Conservation (phyloP, 2,329 filamentous ascomycete genomes). For the Elsinoe ampelina region DNA sequence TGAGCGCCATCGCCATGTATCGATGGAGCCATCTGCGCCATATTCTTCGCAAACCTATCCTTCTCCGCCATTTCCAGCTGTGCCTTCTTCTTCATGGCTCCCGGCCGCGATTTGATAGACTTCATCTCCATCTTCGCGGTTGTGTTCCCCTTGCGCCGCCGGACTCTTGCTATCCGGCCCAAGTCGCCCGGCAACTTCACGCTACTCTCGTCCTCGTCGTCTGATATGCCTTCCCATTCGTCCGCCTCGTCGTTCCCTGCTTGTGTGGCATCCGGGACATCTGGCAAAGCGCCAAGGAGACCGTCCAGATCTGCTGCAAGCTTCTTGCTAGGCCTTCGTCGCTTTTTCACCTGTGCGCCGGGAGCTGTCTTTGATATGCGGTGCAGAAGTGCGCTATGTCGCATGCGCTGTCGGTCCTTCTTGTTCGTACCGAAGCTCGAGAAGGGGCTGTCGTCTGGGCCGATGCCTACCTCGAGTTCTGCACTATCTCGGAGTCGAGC, state of each 20-base stretch:
- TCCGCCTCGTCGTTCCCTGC: slow-evolving; percentile 36
- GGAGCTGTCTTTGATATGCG: slow-evolving; percentile 55
- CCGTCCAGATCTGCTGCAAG: slow-evolving; percentile 65
- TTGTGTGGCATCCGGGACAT: slow-evolving; percentile 35
- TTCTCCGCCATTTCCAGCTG: slow-evolving; percentile 70
- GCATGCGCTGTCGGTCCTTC: slow-evolving; percentile 72
- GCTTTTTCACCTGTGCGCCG: slow-evolving; percentile 47
- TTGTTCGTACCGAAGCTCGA: slow-evolving; percentile 62
- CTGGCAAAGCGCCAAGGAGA: slow-evolving; percentile 72
- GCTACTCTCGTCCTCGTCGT: slow-evolving; percentile 21
- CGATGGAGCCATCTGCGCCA: slow-evolving; percentile 57
- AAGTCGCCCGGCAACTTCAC: background rate
- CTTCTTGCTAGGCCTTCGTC: slow-evolving; percentile 64
- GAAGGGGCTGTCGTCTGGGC: slow-evolving; percentile 41
- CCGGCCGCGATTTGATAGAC: slow-evolving; percentile 64
- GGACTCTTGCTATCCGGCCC: slow-evolving; percentile 14
- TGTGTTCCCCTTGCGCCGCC: slow-evolving; percentile 22
- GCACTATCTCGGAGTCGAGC: background rate
- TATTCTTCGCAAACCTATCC: slow-evolving; percentile 71
- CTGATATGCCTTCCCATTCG: slow-evolving; percentile 28
- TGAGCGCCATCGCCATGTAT: slow-evolving; percentile 19
- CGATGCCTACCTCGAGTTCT: background rate
- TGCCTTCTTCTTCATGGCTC: slow-evolving; percentile 76
- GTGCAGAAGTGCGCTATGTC: slow-evolving; percentile 69
- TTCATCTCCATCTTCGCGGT: slow-evolving; percentile 61